Evolutionary conservation across 805 yeast genomes (phyloP).

Genomic region (Yarrowia divulgata): DNA sequence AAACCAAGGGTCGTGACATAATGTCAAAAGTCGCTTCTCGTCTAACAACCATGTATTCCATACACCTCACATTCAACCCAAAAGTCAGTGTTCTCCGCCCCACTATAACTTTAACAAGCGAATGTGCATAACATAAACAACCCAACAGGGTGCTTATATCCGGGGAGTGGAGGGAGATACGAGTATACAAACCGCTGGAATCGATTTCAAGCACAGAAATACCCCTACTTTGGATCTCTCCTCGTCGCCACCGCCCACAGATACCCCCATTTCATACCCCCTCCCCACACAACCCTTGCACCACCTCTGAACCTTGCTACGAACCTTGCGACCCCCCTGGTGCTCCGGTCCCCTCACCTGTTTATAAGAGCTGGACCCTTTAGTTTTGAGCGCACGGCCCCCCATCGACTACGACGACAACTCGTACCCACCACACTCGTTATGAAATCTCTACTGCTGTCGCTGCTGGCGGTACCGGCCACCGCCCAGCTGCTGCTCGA

Average conservation of each 20-base stretch:
- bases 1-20: too few relatives aligned
- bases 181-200: not conserved
- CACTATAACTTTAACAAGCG: constrained; percentile 33
- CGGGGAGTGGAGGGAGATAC: not conserved
- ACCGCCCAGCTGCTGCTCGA: constrained; percentile 35
- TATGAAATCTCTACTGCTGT: constrained; percentile 24
- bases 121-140: constrained; percentile 30
- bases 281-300: constrained; percentile 27
- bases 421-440: constrained; percentile 17
- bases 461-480: constrained; percentile 35
- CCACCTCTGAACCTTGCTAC: constrained; percentile 4
- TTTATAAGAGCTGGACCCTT: constrained; percentile 26
- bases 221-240: not conserved
- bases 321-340: constrained; percentile 23
- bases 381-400: not conserved
- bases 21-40: too few relatives aligned
- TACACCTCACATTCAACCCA: not conserved
- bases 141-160: not conserved
- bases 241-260: not conserved
- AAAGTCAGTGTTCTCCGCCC: constrained; percentile 33
- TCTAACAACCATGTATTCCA: not conserved
- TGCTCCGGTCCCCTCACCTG: constrained; percentile 11
- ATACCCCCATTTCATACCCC: not conserved
- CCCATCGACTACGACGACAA: not conserved
- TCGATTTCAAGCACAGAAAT: not conserved